Evolutionary conservation across 805 yeast species (phyloP), one percentile per base, ranked within the genome.

Genomic region (Candida ponderosae): DNA sequence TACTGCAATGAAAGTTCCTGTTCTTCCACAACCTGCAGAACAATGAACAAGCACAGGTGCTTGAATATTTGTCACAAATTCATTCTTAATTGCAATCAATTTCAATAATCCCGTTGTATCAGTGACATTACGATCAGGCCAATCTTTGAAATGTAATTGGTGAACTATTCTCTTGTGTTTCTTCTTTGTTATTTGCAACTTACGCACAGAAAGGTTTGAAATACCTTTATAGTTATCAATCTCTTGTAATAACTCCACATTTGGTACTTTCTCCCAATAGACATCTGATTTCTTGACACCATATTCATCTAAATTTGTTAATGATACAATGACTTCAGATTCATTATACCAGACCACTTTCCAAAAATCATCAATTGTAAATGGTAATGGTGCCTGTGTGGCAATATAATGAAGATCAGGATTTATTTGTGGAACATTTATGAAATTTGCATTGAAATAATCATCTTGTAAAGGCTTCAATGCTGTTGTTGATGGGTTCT

Each of bases 21-120:
- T 86, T 44, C 98, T 66, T 3, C 98, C 98, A 42, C 95, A 90
- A 1, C 98, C 98, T 0, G 98, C 98, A 5, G 96, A 87, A 51
- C 98, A 93, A 55, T 93, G 98, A 17, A 83, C 84, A 32, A 88
- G 62, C 2, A 79, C 66, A 17, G 93, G 90, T 1, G 62, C 42
- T 2, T 56, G 50, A 6, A 23, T 23, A 27, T 42, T 40, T 1
- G 15, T 33, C 3, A 40, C 24, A n/a, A 59, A 43, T 24, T 40
- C 31, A 38, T 60, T 55, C 36, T 65, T 65, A 4, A 60, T 48
- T 1, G 50, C 37, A 16, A 57, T 55, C 15, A 65, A 35, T 18
- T 54, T 47, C 15, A 63, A 29, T 6, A 65, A 41, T 23, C 56
- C 62, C 1, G 40, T 30, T 45, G 54, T 50, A 18, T 72, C 66